Evolutionary conservation across 2,329 filamentous ascomycete genomes (phyloP).

Genomic region (Aureobasidium sp.): DNA sequence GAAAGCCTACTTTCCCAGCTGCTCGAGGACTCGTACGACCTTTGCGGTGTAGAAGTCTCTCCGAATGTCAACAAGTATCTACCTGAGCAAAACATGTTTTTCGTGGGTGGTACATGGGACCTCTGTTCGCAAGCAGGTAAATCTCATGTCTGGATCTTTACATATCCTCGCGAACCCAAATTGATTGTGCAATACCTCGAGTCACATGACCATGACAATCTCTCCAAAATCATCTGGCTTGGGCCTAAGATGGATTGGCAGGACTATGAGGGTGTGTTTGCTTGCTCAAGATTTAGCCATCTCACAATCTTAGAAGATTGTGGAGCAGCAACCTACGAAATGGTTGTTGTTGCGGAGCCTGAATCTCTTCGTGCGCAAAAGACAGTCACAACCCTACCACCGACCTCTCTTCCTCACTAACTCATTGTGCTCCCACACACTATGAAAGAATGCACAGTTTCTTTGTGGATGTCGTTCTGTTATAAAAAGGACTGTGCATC

Average conservation of each 20-base stretch:
- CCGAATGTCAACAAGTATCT: conserved; percentile 41
- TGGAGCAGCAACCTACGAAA: conserved; percentile 19
- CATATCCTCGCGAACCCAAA: conserved; percentile 45
- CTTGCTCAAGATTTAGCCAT: conserved; percentile 1
- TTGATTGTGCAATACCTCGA: conserved; percentile 41
- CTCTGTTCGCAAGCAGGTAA: conserved; percentile 36
- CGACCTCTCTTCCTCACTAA: too few relatives aligned
- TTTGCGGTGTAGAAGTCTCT: conserved; percentile 45
- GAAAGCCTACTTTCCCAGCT: conserved; percentile 38
- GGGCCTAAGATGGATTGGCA: conserved; percentile 39
- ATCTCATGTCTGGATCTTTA: conserved; percentile 45
- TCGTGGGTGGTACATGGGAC: conserved; percentile 40
- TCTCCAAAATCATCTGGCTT: conserved; percentile 37
- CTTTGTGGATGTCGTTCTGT: too few relatives aligned
- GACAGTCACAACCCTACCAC: too few relatives aligned
- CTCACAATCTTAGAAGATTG: conserved; percentile 17
- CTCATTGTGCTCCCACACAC: too few relatives aligned
- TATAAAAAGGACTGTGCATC: too few relatives aligned
- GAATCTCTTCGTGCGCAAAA: too few relatives aligned
- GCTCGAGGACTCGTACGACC: conserved; percentile 22
- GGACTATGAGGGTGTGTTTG: conserved; percentile 21
- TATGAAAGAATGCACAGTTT: too few relatives aligned
- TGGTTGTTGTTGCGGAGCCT: conserved; percentile 20
- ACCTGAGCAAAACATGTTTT: conserved; percentile 33
- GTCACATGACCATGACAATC: conserved; percentile 23